These are phyloP conservation scores for Eimeria tenella DNA, from an alignment of 169 alveolate genomes.

Conservation along the genomic window DNA sequence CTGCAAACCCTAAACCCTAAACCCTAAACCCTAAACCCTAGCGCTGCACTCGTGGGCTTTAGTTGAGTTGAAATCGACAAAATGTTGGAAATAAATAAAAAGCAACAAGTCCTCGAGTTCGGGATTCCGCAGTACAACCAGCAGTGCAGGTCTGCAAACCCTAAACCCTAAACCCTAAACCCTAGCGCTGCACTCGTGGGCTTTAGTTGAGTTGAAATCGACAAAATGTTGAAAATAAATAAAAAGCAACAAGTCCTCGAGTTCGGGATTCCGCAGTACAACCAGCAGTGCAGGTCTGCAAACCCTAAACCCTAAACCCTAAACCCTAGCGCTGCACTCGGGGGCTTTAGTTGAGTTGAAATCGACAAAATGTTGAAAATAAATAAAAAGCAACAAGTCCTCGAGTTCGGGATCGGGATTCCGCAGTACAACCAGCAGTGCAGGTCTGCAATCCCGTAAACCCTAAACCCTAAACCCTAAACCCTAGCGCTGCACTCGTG, in stretches of 20 bases:
- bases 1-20: neutral
- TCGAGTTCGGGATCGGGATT: conserved; percentile 84
- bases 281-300: conserved; percentile 89
- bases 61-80: conserved; percentile 98
- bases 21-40: neutral
- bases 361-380: conserved; percentile 96
- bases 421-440: conserved; percentile 92
- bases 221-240: conserved; percentile 93
- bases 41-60: too few species aligned
- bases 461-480: conserved; percentile 4
- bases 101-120: conserved; percentile 91
- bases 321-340: too few species aligned
- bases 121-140: conserved; percentile 90
- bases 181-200: too few species aligned
- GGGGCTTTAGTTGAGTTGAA: too few species aligned
- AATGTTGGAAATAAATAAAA: conserved; percentile 91
- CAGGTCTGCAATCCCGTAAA: conserved; percentile 75
- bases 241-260: conserved; percentile 93
- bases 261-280: conserved; percentile 88
- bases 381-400: conserved; percentile 93
- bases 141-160: conserved; percentile 86
- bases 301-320: neutral
- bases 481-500: conserved; percentile 95
- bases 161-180: too few species aligned
- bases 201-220: too few species aligned